These are phyloP conservation scores for Hypoxylon sp. DNA, from an alignment of 2,329 filamentous ascomycete genomes.

Conservation along the genomic window DNA sequence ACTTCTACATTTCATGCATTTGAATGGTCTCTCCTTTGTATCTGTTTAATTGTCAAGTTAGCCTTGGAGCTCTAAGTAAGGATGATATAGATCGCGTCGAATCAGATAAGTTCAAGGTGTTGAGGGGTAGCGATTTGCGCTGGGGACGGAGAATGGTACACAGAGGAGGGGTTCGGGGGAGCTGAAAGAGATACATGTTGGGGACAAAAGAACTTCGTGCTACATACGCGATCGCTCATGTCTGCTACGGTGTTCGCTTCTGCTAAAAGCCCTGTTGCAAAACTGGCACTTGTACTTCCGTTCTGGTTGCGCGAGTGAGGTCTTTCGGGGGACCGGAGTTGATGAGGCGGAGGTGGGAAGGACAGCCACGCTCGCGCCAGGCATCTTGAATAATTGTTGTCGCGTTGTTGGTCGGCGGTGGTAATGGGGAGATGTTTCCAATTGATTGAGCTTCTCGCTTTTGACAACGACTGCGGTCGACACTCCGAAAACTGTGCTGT, in stretches of 20 bases:
- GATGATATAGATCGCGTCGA: constrained; percentile 25
- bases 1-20: constrained; percentile 97
- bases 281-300: constrained; percentile 99
- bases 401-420: constrained; percentile 44
- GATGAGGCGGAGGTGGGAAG: constrained; percentile 73
- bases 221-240: constrained; percentile 98
- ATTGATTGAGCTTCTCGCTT: constrained; percentile 42
- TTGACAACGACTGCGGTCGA: constrained; percentile 48
- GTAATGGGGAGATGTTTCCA: constrained; percentile 22
- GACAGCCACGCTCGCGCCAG: constrained; percentile 76
- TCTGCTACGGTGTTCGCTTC: constrained; percentile 95
- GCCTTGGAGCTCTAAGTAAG: constrained; percentile 28
- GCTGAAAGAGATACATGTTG: constrained; percentile 32
- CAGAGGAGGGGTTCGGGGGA: constrained; percentile 47
- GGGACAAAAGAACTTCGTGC: constrained; percentile 34
- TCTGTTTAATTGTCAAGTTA: constrained; percentile 69
- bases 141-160: constrained; percentile 26
- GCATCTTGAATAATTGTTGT: constrained; percentile 68
- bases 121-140: constrained; percentile 38
- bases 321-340: constrained; percentile 80
- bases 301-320: constrained; percentile 79
- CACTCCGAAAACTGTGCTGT: constrained; percentile 48
- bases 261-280: constrained; percentile 96
- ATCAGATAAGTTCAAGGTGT: constrained; percentile 24
- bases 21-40: constrained; percentile 98